Conservation (phyloP, 2,329 filamentous ascomycete genomes). For the Aspergillus sp. region DNA sequence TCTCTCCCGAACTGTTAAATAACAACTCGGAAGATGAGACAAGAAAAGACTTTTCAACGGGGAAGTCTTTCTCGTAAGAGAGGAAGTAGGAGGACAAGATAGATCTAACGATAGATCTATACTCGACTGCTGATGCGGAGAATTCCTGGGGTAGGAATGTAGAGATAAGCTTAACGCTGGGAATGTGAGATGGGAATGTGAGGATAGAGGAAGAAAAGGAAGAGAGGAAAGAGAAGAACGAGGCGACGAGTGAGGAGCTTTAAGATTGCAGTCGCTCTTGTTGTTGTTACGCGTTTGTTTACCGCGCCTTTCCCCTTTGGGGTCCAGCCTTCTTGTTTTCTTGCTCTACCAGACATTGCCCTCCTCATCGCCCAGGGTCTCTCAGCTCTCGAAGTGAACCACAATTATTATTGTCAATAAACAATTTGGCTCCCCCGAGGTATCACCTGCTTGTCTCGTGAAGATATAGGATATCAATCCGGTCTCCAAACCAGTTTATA, state of each 20-base stretch:
- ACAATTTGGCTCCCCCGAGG: background rate
- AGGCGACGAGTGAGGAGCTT: constrained; percentile 8
- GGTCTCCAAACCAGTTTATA: background rate
- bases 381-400: background rate
- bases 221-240: constrained; percentile 10
- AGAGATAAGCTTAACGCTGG: constrained; percentile 19
- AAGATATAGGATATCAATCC: background rate
- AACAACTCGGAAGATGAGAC: constrained; percentile 50
- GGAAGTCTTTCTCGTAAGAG: constrained; percentile 39
- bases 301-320: constrained; percentile 22
- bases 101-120: constrained; percentile 23
- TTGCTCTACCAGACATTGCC: background rate
- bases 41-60: constrained; percentile 47
- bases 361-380: background rate
- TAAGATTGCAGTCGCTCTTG: constrained; percentile 8
- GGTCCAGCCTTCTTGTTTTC: constrained; percentile 8
- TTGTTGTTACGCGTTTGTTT: constrained; percentile 25
- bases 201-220: constrained; percentile 18
- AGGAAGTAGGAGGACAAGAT: constrained; percentile 11
- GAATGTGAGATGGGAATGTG: constrained; percentile 16
- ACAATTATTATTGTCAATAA: background rate
- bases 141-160: constrained; percentile 22
- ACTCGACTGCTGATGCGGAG: constrained; percentile 19
- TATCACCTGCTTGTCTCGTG: background rate
- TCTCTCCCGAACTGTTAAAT: constrained; percentile 47